phyloP scores from a whole-genome alignment of 2,329 filamentous ascomycete species.

The Zalaria sp. region DNA sequence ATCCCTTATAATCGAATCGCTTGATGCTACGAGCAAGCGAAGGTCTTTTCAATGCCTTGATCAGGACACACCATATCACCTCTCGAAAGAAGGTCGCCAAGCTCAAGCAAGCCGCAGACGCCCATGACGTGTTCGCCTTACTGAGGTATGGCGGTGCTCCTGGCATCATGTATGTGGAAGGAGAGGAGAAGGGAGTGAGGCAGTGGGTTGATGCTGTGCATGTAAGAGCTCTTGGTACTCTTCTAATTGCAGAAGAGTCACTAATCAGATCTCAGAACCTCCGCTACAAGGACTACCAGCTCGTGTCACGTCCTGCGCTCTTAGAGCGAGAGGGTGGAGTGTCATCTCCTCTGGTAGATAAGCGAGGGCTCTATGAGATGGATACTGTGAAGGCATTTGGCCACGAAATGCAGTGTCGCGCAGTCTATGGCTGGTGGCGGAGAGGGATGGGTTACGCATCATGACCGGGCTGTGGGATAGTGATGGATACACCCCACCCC shows the following conservation, averaged over 20 bases:
- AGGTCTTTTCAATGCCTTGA: constrained; percentile 42
- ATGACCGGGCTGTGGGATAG: neutral
- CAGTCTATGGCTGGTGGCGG: constrained; percentile 52
- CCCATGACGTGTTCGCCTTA: constrained; percentile 47
- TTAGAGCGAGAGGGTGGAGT: constrained; percentile 10
- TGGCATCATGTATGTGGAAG: constrained; percentile 68
- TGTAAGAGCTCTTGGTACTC: constrained; percentile 13
- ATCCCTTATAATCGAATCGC: too few species aligned
- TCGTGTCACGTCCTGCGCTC: constrained; percentile 39
- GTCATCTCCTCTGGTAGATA: constrained; percentile 9
- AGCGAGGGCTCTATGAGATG: constrained; percentile 40
- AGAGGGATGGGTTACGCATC: constrained; percentile 45
- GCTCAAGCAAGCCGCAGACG: constrained; percentile 49
- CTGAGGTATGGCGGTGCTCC: constrained; percentile 54
- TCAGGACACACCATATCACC: constrained; percentile 70
- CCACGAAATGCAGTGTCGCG: constrained; percentile 43
- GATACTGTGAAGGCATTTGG: constrained; percentile 52
- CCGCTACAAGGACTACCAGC: constrained; percentile 60
- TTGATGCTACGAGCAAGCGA: neutral
- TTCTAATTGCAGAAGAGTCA: neutral
- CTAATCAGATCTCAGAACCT: constrained; percentile 24
- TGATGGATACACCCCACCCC: too few species aligned
- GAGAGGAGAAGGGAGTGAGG: constrained; percentile 39
- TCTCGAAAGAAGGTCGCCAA: constrained; percentile 58
- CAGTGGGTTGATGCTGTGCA: constrained; percentile 53